Percentiles rank a stretch among this genome's conserved stretches.
These are phyloP conservation scores for Exophiala alcalophila DNA, from an alignment of 2,329 filamentous ascomycete species.

Conservation along the genomic window DNA sequence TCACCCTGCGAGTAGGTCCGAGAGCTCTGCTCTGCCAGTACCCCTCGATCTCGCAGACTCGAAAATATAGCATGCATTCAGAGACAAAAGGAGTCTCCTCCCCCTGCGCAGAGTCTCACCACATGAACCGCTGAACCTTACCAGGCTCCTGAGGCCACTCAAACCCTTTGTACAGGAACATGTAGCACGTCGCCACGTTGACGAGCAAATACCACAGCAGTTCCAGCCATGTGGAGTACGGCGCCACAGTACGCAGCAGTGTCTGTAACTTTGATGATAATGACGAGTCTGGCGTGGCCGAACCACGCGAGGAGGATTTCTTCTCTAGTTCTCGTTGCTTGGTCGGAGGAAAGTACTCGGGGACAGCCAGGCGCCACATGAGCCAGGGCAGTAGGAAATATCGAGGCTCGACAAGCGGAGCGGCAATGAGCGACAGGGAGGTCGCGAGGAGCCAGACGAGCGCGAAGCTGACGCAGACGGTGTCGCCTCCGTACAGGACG, in stretches of 20 bases:
- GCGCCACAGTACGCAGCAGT: slow-evolving; percentile 31
- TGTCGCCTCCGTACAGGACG: slow-evolving; percentile 25
- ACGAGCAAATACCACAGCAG: slow-evolving; percentile 57
- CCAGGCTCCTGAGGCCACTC: slow-evolving; percentile 58
- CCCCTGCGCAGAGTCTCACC: slow-evolving; percentile 39
- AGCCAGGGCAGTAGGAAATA: slow-evolving; percentile 97
- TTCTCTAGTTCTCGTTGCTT: slow-evolving; percentile 6
- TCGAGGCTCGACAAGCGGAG: slow-evolving; percentile 88
- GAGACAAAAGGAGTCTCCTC: too few relatives aligned
- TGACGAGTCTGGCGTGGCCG: slow-evolving; percentile 30
- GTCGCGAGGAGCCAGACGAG: slow-evolving; percentile 67
- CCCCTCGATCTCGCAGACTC: too few relatives aligned
- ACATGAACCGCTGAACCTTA: slow-evolving; percentile 59
- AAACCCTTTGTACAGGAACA: slow-evolving; percentile 57
- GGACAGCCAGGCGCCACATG: slow-evolving; percentile 81
- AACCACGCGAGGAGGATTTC: slow-evolving; percentile 22
- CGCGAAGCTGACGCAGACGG: slow-evolving; percentile 50
- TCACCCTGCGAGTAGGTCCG: too few relatives aligned
- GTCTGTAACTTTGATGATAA: slow-evolving; percentile 7
- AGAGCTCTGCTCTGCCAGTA: too few relatives aligned
- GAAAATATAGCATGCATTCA: too few relatives aligned
- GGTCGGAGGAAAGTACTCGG: slow-evolving; percentile 16
- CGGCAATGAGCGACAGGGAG: slow-evolving; percentile 74
- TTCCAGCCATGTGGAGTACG: slow-evolving; percentile 48
- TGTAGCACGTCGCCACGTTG: slow-evolving; percentile 52